Base-by-base conservation (phyloP, 1,284 basidiomycete genomes). In the Irpex sp. region DNA sequence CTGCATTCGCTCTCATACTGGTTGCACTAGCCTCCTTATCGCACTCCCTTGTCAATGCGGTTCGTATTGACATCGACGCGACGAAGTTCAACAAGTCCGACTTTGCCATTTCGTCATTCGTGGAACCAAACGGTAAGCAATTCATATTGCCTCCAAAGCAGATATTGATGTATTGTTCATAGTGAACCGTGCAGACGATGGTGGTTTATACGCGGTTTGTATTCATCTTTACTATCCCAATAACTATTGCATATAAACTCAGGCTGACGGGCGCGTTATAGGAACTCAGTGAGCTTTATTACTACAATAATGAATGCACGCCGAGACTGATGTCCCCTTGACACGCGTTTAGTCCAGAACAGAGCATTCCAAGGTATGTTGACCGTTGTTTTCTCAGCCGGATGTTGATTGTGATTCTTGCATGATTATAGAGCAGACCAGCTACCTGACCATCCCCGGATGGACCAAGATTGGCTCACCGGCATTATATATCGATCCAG, bases 121-220 rank as follows among this genome's bases (percentile, higher is more conserved):
- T 61, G 9, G 60, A 61, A 58, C 56, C n/a, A 9, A 61, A 61
- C 31, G 60, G 60, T 58, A 58, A 17, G 51, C 37, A 19, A 9
- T 13, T 4, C 19, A 34, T 11, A 55, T 21, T 36, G 48, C 7
- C n/a, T 51, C n/a, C 55, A 19, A 4, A 15, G 13, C 19, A 57
- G 17, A 17, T 60, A 21, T 34, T 31, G 26, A 15, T 21, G 5
- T 51, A 47, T 47, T n/a, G 3, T 47, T 11, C 38, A 21, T 26
- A 61, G 60, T 57, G 19, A 61, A 61, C 36, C 55, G 60, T 11
- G 60, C 60, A 37, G 60, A 61, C 36, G 60, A 61, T 58, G 60
- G 60, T 60, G 60, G 60, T 11, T 51, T 61, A 21, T 61, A 61
- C 36, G 60, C 60, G 5, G 60, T 61, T n/a, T 37, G 60, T 15